Base-by-base conservation (phyloP, 2,329 filamentous ascomycete species). In the Beauveria sp. region DNA sequence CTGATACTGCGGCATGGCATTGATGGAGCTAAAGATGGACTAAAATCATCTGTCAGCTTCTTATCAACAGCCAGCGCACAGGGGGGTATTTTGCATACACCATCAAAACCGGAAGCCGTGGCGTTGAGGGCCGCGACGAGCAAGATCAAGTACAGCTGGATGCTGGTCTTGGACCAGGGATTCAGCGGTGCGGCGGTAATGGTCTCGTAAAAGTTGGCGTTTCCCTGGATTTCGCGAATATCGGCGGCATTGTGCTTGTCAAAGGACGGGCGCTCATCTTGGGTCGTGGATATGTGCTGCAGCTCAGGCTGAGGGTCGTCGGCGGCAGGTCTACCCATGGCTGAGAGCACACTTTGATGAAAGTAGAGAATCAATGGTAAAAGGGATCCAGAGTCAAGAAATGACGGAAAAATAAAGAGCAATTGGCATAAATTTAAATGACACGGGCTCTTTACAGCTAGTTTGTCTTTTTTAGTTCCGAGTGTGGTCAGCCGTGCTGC, bases 91-190 rank as follows among this genome's bases (percentile, higher is more conserved):
- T 24, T n/a, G 68, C 70, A 56, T 63, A 72, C 70, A 14, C 73
- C 73, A 65, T 75, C 74, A 60, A 74, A 75, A 20, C 74, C 74
- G 46, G 73, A 75, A 34, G 73, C 71, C 14, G 72, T 74, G 20
- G 73, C 71, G 60, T 75, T 75, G 63, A 75, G 66, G 1, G 72
- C 73, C 1, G 72, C 73, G 24, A 76, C 67, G 31, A 75, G 66
- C 50, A 74, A 69, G 62, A 75, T 72, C 28, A 66, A 63, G 61
- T 75, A 75, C 40, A 76, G 67, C 65, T 75, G 69, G 24, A 75
- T 53, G 61, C 72, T 74, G 16, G 72, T 71, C 64, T 62, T 69
- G 46, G 72, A 73, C 69, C 69, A 73, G 12, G 74, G 69, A 42
- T 71, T 65, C 26, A 72, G 60, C 10, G 69, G 70, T 42, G 70